Conservation (phyloP, 345 rosid genomes). For the Populus simonii region DNA sequence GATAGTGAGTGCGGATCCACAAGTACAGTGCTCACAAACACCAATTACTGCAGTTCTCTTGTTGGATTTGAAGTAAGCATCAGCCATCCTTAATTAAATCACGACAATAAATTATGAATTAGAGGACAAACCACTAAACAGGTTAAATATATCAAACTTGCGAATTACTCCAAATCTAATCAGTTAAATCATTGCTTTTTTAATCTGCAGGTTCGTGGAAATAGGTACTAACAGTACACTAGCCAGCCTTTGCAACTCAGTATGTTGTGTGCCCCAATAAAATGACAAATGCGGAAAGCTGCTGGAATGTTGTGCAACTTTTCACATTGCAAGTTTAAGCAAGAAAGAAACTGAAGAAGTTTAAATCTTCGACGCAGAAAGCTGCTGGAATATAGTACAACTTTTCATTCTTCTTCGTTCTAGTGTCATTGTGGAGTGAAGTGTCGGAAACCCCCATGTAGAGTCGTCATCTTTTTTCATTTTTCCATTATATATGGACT, state of each 20-base stretch:
- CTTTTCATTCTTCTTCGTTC: background rate
- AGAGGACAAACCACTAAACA: background rate
- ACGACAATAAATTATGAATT: background rate
- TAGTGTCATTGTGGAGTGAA: background rate
- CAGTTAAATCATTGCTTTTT: background rate
- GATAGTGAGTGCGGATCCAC: constrained; percentile 87
- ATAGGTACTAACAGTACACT: constrained; percentile 7
- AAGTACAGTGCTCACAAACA: constrained; percentile 66
- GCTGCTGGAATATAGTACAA: background rate
- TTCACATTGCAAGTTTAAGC: background rate
- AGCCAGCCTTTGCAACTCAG: background rate
- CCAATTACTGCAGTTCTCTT: constrained; percentile 62
- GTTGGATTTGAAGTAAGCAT: constrained; percentile 34
- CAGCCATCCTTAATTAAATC: background rate
- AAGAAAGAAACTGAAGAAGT: background rate
- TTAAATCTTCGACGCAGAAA: background rate
- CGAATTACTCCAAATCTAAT: background rate
- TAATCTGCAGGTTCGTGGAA: constrained; percentile 21
- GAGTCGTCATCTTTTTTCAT: background rate
- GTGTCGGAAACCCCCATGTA: background rate
- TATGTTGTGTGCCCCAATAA: background rate
- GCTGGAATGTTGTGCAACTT: no score
- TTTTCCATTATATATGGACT: background rate
- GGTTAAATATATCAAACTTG: background rate
- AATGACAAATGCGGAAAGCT: background rate